Evolutionary conservation across 768 basidiomycete species (phyloP).

Genomic region (Psilocybe cyanescens): DNA sequence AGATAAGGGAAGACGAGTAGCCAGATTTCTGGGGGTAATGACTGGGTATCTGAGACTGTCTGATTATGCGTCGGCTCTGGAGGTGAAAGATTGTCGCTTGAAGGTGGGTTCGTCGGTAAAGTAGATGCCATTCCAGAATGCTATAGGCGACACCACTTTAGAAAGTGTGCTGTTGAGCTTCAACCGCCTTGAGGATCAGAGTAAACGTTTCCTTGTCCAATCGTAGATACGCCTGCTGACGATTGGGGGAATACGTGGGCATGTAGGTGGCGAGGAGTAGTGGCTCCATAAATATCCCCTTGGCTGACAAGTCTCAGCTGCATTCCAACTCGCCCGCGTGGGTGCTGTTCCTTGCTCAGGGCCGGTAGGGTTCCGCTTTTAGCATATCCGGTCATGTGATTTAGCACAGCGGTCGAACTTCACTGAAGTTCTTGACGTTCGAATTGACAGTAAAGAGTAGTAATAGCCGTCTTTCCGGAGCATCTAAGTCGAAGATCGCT

Average conservation of each 20-base stretch:
- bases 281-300: not conserved
- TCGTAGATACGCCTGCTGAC: not conserved
- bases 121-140: not conserved
- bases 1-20: slow-evolving; percentile 36
- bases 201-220: not conserved
- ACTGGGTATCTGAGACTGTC: not conserved
- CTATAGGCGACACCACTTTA: not conserved
- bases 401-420: not conserved
- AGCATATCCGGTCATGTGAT: not conserved
- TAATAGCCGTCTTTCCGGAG: too few species aligned
- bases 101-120: not conserved
- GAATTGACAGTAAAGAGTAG: too few species aligned
- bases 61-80: not conserved
- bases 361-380: not conserved
- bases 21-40: slow-evolving; percentile 35
- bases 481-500: too few species aligned
- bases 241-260: not conserved
- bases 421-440: too few species aligned
- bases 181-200: not conserved
- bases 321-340: not conserved
- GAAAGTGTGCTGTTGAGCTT: not conserved
- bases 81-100: not conserved
- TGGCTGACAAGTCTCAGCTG: slow-evolving; percentile 4
- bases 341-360: not conserved
- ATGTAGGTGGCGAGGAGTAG: not conserved